phyloP scores from a whole-genome alignment of 768 basidiomycete species.

The Calocera viscosa region DNA sequence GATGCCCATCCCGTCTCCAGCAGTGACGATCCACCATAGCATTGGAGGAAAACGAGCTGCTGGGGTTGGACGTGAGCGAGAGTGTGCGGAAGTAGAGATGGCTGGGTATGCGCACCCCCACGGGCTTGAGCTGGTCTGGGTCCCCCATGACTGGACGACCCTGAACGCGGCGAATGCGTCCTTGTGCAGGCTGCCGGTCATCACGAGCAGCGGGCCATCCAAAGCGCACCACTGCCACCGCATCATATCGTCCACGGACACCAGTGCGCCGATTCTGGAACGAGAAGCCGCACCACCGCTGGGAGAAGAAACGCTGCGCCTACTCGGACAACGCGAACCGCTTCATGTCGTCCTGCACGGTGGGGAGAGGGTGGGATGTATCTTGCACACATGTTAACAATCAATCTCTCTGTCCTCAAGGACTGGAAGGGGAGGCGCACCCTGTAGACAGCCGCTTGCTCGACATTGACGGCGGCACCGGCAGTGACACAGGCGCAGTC shows the following conservation, averaged over 20 bases:
- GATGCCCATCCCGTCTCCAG: conserved; percentile 21
- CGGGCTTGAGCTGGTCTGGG: conserved; percentile 54
- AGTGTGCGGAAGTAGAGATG: conserved; percentile 14
- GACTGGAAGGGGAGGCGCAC: conserved; percentile 37
- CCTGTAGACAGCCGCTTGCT: conserved; percentile 42
- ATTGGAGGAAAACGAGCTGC: conserved; percentile 28
- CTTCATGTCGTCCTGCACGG: conserved; percentile 71
- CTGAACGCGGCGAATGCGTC: conserved; percentile 80
- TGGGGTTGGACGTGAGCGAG: conserved; percentile 17
- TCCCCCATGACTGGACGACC: conserved; percentile 93
- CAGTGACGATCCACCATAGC: conserved; percentile 18
- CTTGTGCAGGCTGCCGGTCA: conserved; percentile 51
- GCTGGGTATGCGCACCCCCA: conserved; percentile 31
- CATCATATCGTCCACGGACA: conserved; percentile 81
- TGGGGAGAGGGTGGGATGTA: conserved; percentile 68
- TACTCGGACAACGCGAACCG: conserved; percentile 79
- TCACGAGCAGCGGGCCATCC: conserved; percentile 56
- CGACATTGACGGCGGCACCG: conserved; percentile 13
- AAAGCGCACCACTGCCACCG: conserved; percentile 72
- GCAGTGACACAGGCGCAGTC: neutral
- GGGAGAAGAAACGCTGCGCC: conserved; percentile 78
- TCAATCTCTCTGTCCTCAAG: too few relatives aligned
- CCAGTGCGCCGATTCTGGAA: conserved; percentile 58
- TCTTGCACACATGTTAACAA: too few relatives aligned
- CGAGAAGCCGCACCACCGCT: conserved; percentile 67